Evolutionary conservation across 208 protist species (phyloP), one percentile per base, ranked within the genome.

Genomic region (Endotrypanum monterogeii): DNA sequence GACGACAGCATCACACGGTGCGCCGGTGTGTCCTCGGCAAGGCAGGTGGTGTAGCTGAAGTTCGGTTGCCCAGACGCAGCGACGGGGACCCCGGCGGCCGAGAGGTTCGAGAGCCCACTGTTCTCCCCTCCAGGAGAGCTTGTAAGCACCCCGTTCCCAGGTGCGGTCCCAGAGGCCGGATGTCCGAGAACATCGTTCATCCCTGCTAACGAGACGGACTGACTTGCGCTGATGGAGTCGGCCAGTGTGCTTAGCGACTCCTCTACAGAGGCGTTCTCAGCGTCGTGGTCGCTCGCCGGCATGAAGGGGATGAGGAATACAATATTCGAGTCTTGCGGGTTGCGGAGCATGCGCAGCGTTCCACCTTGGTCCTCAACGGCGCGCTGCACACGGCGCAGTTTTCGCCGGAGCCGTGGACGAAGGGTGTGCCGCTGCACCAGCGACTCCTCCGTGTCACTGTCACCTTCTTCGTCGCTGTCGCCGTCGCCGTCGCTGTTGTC

Each of bases 1-100:
- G 83, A 78, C 54, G 92, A 98, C 23, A 98, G 68, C 88, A 97
- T 93, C 73, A 94, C 95, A 58, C 93, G 85, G 62, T 97, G 90
- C 12, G 88, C 88, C 51, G 93, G 82, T 4, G 74, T 88, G 78
- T 95, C 90, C 73, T 97, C 93, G 50, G 87, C 90, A 12, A 97
- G 84, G 57, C 94, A 86, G 46, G 93, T 97, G 8, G 90, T 95
- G 81, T 91, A 96, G 87, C 79, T 89, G 71, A 85, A 83, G 55
- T 56, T 75, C 20, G 76, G 87, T 44, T 77, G 76, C 30, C 73
- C 72, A 44, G 61, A 8, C 28, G 14, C 70, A 4, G 67, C 46
- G 16, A 55, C n/a, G 23, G 55, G 48, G 41, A 11, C 52, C 28
- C 41, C 65, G 65, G 14, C 30, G 30, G 7, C 25, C 28, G 65